Conservation (phyloP, 441 rosid species). For the Hura crepitans region DNA sequence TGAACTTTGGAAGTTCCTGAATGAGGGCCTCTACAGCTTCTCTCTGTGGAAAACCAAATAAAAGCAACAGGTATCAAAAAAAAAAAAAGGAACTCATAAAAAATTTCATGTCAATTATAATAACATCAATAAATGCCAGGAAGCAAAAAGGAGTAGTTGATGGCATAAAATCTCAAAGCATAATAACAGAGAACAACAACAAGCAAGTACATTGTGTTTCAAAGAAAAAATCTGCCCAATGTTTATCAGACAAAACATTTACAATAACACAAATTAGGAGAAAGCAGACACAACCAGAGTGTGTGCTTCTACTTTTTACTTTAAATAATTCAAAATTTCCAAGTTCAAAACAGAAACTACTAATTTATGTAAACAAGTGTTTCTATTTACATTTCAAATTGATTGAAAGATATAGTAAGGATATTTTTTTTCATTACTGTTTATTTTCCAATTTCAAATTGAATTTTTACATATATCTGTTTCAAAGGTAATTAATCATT, state of each 20-base stretch:
- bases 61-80: conserved; percentile 6
- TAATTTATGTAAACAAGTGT: too few relatives aligned
- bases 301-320: neutral
- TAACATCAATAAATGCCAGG: conserved; percentile 8
- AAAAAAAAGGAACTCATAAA: conserved; percentile 2
- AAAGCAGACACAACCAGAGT: neutral
- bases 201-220: too few relatives aligned
- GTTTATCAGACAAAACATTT: neutral
- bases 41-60: conserved; percentile 42
- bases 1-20: conserved; percentile 96
- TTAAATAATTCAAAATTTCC: too few relatives aligned
- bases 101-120: neutral
- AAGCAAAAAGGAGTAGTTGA: neutral
- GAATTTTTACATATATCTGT: too few relatives aligned
- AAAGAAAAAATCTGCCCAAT: neutral
- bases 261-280: neutral
- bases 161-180: neutral
- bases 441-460: too few relatives aligned
- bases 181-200: neutral
- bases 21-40: conserved; percentile 99
- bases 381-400: too few relatives aligned
- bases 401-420: too few relatives aligned
- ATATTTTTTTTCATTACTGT: too few relatives aligned
- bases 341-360: too few relatives aligned
- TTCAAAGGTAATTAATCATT: too few relatives aligned